Percentiles rank a stretch among this genome's conserved stretches.
Conservation (phyloP, 108 stramenopile genomes). For the Aurantiochytrium sp. region DNA sequence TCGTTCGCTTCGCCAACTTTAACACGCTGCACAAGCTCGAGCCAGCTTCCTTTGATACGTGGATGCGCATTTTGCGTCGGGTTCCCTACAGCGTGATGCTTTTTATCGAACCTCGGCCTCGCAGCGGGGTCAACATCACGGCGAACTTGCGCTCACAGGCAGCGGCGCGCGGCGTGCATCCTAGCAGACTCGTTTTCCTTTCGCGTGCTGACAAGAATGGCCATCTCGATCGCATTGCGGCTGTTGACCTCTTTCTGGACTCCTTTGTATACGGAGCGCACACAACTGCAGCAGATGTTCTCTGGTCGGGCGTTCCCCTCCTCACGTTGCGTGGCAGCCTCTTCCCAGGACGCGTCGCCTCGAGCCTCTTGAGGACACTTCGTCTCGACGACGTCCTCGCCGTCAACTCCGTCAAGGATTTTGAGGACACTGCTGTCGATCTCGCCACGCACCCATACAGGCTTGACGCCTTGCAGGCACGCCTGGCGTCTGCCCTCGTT, state of each 20-base stretch:
- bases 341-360: constrained; percentile 34
- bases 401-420: constrained; percentile 23
- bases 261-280: constrained; percentile 47
- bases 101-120: constrained; percentile 5
- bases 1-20: constrained; percentile 32
- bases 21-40: constrained; percentile 51
- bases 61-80: constrained; percentile 41
- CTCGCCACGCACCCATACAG: constrained; percentile 16
- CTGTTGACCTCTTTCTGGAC: constrained; percentile 44
- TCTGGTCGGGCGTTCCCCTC: constrained; percentile 47
- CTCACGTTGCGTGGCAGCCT: constrained; percentile 26
- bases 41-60: constrained; percentile 30
- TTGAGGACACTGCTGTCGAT: constrained; percentile 28
- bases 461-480: constrained; percentile 14
- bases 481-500: not conserved
- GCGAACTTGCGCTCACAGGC: constrained; percentile 29
- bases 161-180: constrained; percentile 33
- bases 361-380: constrained; percentile 30
- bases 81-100: constrained; percentile 25
- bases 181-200: not conserved
- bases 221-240: not conserved
- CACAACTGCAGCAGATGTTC: constrained; percentile 42
- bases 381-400: constrained; percentile 21
- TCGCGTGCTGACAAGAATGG: not conserved
- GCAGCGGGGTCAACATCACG: not conserved